These are phyloP conservation scores for Ganoderma resinaceum DNA, from an alignment of 1,284 basidiomycete species.

Conservation along the genomic window DNA sequence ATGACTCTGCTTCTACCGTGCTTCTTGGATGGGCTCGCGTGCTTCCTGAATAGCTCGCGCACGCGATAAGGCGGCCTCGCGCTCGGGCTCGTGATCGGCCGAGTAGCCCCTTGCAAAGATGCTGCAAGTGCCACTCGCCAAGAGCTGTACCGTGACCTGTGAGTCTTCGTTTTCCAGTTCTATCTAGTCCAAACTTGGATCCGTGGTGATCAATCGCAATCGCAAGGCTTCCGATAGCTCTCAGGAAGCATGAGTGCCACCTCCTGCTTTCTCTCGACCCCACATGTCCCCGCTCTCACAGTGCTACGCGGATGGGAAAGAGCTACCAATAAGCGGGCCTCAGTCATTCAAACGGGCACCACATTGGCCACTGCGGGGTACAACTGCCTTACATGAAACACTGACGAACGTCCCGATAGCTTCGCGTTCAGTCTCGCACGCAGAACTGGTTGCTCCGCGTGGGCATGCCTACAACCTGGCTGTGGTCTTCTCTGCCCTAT, in stretches of 20 bases:
- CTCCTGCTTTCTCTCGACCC: slow-evolving; percentile 25
- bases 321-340: slow-evolving; percentile 11
- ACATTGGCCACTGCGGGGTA: slow-evolving; percentile 10
- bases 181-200: slow-evolving; percentile 23
- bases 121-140: slow-evolving; percentile 6
- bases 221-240: slow-evolving; percentile 10
- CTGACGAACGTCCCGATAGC: slow-evolving; percentile 25
- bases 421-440: slow-evolving; percentile 13
- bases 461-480: slow-evolving; percentile 4
- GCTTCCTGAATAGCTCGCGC: slow-evolving; percentile 21
- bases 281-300: slow-evolving; percentile 31
- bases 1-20: slow-evolving; percentile 3
- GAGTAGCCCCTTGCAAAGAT: background rate
- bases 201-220: slow-evolving; percentile 16
- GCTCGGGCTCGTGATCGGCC: slow-evolving; percentile 19
- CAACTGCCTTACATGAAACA: slow-evolving; percentile 21
- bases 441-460: slow-evolving; percentile 16
- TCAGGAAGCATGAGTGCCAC: slow-evolving; percentile 14
- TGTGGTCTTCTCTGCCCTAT: slow-evolving; percentile 15
- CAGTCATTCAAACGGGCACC: slow-evolving; percentile 21
- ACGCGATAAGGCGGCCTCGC: slow-evolving; percentile 22
- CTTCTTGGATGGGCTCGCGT: background rate
- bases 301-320: slow-evolving; percentile 19
- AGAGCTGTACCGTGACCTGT: slow-evolving; percentile 8
- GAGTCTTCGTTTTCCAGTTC: slow-evolving; percentile 8